phyloP scores from a whole-genome alignment of 495 filamentous ascomycete genomes.

The Symbiotaphrina buchneri region DNA sequence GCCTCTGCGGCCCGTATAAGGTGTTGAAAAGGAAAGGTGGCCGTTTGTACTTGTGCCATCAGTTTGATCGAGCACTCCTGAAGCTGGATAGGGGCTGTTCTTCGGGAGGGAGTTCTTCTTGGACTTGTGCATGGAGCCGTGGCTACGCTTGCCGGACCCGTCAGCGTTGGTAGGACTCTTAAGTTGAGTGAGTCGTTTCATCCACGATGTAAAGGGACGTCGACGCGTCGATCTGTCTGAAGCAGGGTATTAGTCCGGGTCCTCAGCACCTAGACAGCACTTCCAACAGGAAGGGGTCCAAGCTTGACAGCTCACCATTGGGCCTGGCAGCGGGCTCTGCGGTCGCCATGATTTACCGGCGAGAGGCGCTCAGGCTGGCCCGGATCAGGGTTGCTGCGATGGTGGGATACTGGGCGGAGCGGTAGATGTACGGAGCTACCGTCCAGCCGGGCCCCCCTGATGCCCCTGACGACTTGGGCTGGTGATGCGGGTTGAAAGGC shows the following conservation, averaged over 20 bases:
- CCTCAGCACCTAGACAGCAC: not conserved
- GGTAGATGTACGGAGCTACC: too few species aligned
- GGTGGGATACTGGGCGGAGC: too few species aligned
- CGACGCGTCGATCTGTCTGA: conserved; percentile 47
- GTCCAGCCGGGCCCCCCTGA: too few species aligned
- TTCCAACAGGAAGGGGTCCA: not conserved
- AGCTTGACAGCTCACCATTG: conserved; percentile 29
- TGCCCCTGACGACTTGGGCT: too few species aligned
- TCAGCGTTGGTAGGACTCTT: conserved; percentile 30
- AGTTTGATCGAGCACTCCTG: conserved; percentile 12
- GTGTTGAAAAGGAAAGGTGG: conserved; percentile 31
- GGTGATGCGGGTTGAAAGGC: too few species aligned
- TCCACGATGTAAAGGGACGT: conserved; percentile 75
- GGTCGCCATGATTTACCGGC: conserved; percentile 4
- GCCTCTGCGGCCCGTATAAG: conserved; percentile 20
- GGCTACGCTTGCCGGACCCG: conserved; percentile 24
- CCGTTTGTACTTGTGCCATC: conserved; percentile 21
- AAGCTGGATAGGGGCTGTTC: conserved; percentile 64
- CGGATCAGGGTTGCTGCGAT: too few species aligned
- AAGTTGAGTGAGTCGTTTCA: conserved; percentile 81
- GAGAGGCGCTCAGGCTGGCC: too few species aligned
- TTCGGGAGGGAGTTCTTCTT: conserved; percentile 39
- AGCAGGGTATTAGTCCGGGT: not conserved
- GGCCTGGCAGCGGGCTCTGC: conserved; percentile 19
- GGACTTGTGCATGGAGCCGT: conserved; percentile 18